Evolutionary conservation across 108 stramenopile genomes (phyloP).

Genomic region (Asterionellopsis glacialis): DNA sequence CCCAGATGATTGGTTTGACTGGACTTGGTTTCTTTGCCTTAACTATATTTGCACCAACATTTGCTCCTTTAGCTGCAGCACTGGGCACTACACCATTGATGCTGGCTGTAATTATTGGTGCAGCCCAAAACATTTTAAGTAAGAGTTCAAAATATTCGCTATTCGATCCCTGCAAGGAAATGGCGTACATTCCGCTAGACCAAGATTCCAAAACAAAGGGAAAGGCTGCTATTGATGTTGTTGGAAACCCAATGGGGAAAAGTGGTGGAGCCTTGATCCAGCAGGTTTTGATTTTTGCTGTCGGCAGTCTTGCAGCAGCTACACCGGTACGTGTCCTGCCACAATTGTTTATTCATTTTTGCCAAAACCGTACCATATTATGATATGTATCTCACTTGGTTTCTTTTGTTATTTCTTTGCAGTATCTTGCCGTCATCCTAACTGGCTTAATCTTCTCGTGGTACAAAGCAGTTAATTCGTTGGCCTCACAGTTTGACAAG

Average conservation of each 20-base stretch:
- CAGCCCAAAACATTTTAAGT: slow-evolving; percentile 92
- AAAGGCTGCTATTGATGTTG: slow-evolving; percentile 98
- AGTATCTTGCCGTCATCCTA: slow-evolving; percentile 76
- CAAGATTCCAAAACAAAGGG: slow-evolving; percentile 97
- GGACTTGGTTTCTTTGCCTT: slow-evolving; percentile 90
- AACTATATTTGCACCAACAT: slow-evolving; percentile 72
- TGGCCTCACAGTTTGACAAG: slow-evolving; percentile 76
- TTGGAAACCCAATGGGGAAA: slow-evolving; percentile 97
- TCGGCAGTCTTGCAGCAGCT: slow-evolving; percentile 85
- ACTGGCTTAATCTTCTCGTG: slow-evolving; percentile 65
- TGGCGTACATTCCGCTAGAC: slow-evolving; percentile 99
- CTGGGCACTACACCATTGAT: slow-evolving; percentile 93
- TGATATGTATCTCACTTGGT: neutral
- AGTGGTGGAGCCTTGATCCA: slow-evolving; percentile 95
- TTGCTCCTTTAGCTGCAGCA: slow-evolving; percentile 65
- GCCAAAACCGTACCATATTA: neutral
- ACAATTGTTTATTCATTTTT: neutral
- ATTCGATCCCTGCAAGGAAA: slow-evolving; percentile 99
- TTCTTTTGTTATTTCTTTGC: neutral
- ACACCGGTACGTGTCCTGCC: slow-evolving; percentile 54
- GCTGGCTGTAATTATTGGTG: slow-evolving; percentile 94
- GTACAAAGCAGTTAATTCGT: slow-evolving; percentile 70
- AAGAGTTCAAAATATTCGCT: slow-evolving; percentile 95
- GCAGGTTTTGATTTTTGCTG: slow-evolving; percentile 85
- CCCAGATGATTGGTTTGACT: slow-evolving; percentile 86